A percentile compares a stretch with the other conserved stretches of the same genome.
Conservation (phyloP, 1,139 yeast genomes). For the Yamadazyma membranifaciens region DNA sequence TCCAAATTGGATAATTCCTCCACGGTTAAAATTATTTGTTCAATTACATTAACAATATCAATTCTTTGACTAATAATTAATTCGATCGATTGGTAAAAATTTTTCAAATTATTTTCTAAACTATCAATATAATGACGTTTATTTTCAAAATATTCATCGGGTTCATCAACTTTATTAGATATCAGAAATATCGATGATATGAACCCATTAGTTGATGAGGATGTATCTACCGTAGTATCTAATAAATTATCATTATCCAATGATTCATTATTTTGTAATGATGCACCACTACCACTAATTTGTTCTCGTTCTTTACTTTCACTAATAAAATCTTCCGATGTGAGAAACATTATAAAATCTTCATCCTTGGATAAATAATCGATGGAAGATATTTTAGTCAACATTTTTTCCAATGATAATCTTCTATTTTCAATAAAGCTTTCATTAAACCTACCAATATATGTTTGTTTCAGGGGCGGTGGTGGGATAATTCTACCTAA, state of each 20-base stretch:
- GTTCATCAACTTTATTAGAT: conserved; percentile 66
- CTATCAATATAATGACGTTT: conserved; percentile 69
- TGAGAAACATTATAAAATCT: conserved; percentile 76
- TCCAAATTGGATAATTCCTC: conserved; percentile 78
- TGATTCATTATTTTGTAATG: conserved; percentile 41
- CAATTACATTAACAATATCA: conserved; percentile 55
- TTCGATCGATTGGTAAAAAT: conserved; percentile 71
- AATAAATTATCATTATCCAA: conserved; percentile 28
- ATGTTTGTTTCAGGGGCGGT: conserved; percentile 92
- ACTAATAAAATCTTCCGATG: conserved; percentile 64
- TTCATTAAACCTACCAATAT: conserved; percentile 81
- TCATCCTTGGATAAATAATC: conserved; percentile 62
- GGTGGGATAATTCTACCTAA: conserved; percentile 95
- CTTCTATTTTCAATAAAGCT: conserved; percentile 87
- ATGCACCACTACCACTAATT: conserved; percentile 52
- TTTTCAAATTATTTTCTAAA: conserved; percentile 70
- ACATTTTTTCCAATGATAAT: conserved; percentile 85
- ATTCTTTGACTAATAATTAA: conserved; percentile 71
- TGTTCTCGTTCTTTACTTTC: conserved; percentile 67
- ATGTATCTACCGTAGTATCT: conserved; percentile 21
- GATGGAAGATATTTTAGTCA: conserved; percentile 60
- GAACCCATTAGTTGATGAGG: conserved; percentile 48
- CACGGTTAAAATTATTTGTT: conserved; percentile 52
- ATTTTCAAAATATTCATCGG: conserved; percentile 73
- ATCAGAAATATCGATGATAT: conserved; percentile 62